These are phyloP conservation scores for Talinum fruticosum DNA, from an alignment of 148 eudicot genomes.

Conservation along the genomic window DNA sequence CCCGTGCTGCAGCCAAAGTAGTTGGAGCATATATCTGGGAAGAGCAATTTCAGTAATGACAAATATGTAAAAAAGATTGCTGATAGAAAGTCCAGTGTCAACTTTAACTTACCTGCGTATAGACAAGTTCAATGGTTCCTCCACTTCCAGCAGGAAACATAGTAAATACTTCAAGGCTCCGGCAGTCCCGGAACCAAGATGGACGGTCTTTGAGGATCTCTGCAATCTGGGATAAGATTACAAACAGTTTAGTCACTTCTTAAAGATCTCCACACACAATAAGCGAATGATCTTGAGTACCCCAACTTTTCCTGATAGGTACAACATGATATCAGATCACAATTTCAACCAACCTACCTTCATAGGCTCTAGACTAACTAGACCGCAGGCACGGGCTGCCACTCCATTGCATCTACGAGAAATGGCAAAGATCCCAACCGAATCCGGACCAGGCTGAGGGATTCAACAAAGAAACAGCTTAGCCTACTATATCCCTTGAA, in stretches of 20 bases:
- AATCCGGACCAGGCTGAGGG: slow-evolving; percentile 99
- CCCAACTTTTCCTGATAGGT: too few relatives aligned
- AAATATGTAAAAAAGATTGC: background rate
- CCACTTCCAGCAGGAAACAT: slow-evolving; percentile 91
- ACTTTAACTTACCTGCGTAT: slow-evolving; percentile 58
- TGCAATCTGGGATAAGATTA: slow-evolving; percentile 55
- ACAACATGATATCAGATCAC: slow-evolving; percentile 1
- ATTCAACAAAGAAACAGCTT: slow-evolving; percentile 8
- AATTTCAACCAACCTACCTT: slow-evolving; percentile 45
- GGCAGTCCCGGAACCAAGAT: slow-evolving; percentile 96
- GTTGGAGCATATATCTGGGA: slow-evolving; percentile 93
- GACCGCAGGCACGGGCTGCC: slow-evolving; percentile 99
- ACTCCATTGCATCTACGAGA: slow-evolving; percentile 82
- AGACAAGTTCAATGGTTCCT: slow-evolving; percentile 85
- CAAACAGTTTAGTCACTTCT: background rate
- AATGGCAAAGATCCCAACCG: slow-evolving; percentile 97
- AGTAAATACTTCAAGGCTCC: slow-evolving; percentile 85
- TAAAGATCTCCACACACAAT: slow-evolving; percentile 9
- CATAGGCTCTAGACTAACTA: slow-evolving; percentile 89
- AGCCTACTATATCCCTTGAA: slow-evolving; percentile 1
- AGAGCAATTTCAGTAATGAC: slow-evolving; percentile 13
- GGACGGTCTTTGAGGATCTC: slow-evolving; percentile 98
- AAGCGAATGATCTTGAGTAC: background rate
- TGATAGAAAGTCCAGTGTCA: background rate
- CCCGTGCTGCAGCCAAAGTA: slow-evolving; percentile 91